Percentiles rank a stretch among this genome's conserved stretches.
These are phyloP conservation scores for Amesomyces nigricolor DNA, from an alignment of 2,329 filamentous ascomycete species.

Conservation along the genomic window DNA sequence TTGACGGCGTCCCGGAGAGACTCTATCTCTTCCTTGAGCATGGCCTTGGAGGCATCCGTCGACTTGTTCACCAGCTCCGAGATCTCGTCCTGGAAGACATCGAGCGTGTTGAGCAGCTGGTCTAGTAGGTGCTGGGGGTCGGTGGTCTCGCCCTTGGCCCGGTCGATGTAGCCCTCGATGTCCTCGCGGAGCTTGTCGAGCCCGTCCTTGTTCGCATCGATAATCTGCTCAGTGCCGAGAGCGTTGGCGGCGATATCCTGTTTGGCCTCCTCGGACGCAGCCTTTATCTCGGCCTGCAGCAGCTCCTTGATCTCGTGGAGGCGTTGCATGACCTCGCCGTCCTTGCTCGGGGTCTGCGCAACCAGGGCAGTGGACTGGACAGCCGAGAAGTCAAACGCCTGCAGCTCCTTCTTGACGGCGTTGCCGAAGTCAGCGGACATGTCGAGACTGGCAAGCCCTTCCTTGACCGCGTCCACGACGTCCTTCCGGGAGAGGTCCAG, in stretches of 20 bases:
- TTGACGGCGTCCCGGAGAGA: slow-evolving; percentile 74
- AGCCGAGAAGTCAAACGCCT: slow-evolving; percentile 31
- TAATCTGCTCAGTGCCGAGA: slow-evolving; percentile 78
- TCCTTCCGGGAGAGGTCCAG: background rate
- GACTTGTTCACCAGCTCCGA: slow-evolving; percentile 50
- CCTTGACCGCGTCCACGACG: too few species aligned
- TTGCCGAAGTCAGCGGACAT: slow-evolving; percentile 5
- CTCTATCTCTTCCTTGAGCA: slow-evolving; percentile 77
- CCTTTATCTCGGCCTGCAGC: slow-evolving; percentile 54
- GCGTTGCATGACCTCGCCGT: slow-evolving; percentile 48
- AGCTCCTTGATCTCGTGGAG: slow-evolving; percentile 61
- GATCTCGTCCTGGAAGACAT: slow-evolving; percentile 63
- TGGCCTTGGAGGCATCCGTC: slow-evolving; percentile 52
- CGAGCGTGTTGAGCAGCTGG: slow-evolving; percentile 58
- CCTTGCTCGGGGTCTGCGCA: slow-evolving; percentile 35
- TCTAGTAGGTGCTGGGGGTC: slow-evolving; percentile 76
- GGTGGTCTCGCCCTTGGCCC: slow-evolving; percentile 55
- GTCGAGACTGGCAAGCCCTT: background rate
- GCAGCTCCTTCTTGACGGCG: slow-evolving; percentile 18
- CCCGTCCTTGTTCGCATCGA: slow-evolving; percentile 83
- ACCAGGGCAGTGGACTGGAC: slow-evolving; percentile 31
- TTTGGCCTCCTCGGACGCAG: slow-evolving; percentile 60
- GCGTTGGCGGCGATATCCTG: slow-evolving; percentile 74
- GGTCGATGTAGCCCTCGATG: slow-evolving; percentile 76
- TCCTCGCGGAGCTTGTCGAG: slow-evolving; percentile 73